Base-by-base conservation (phyloP, 106 monocot genomes). In the Chionographis japonica region DNA sequence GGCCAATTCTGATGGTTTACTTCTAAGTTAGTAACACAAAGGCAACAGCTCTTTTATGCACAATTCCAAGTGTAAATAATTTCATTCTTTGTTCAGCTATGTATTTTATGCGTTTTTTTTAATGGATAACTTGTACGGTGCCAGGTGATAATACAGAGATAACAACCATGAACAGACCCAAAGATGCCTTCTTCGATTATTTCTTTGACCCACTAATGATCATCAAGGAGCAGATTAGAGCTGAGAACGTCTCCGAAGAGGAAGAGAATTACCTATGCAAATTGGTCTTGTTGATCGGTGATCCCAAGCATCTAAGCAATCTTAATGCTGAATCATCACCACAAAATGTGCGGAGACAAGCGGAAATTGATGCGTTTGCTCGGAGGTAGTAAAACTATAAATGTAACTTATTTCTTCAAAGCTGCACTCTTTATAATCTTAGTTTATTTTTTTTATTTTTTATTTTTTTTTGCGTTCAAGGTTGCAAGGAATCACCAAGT, bases 161-260 rank as follows among this genome's bases (percentile, higher is more conserved):
- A 79, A 93, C 93, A 52, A 62, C 67, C 56, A 60, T 71, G 39
- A 98, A 93, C 59, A 80, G 83, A 63, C 97, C 93, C 2, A 89
- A 81, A 69, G 84, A 90, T 52, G 68, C 65, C 13, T 70, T 98
- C 53, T 98, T 85, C 19, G 90, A 93, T 59, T 98, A 82, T 81
- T 98, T 98, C 69, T 85, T 98, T 70, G 93, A 98, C 8, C 98
- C 98, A 35, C 67, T 98, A 12, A 46, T 98, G 85, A 67, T 93
- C 55, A 76, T 98, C 40, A 98, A 93, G 79, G 80, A 98, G 35
- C 98, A 98, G 63, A 90, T 98, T 11, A 85, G 50, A 54, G 78
- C 77, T 35, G 85, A 87, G 58, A 83, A 88, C 27, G 77, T 93
- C 4, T 62, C 85, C 7, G 68, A 85, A 52, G 87, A 90, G 8